Conservation (phyloP, 805 yeast genomes). For the Saturnispora halmiae region DNA sequence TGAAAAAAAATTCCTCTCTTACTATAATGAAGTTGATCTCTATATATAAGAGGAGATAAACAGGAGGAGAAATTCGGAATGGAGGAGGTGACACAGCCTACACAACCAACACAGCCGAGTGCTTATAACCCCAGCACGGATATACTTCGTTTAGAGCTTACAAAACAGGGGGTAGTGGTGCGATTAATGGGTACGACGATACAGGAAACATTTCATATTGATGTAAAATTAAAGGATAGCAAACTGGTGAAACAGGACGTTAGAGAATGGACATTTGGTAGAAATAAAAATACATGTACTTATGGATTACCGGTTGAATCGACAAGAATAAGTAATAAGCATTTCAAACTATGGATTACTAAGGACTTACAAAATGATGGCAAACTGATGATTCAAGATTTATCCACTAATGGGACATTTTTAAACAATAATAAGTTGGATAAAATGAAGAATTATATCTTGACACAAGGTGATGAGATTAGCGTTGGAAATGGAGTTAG, state of each 20-base stretch:
- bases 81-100: constrained; percentile 11
- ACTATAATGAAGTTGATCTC: background rate
- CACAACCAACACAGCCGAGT: constrained; percentile 32
- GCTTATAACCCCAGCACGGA: constrained; percentile 22
- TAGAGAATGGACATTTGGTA: constrained; percentile 47
- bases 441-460: constrained; percentile 67
- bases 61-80: background rate
- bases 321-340: constrained; percentile 64
- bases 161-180: constrained; percentile 28
- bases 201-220: constrained; percentile 24
- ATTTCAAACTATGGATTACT: constrained; percentile 55
- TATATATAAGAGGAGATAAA: background rate
- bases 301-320: constrained; percentile 49
- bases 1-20: constrained; percentile 1
- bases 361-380: constrained; percentile 10
- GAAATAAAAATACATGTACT: constrained; percentile 54
- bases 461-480: constrained; percentile 90
- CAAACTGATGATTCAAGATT: constrained; percentile 52
- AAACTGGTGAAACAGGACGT: constrained; percentile 6
- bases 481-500: constrained; percentile 82
- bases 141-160: constrained; percentile 20
- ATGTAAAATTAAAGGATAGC: constrained; percentile 21
- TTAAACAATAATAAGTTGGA: constrained; percentile 66
- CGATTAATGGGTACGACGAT: constrained; percentile 29
- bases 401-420: constrained; percentile 89